Base-by-base conservation (phyloP, 2,329 filamentous ascomycete genomes). In the Ilyonectria sp. region DNA sequence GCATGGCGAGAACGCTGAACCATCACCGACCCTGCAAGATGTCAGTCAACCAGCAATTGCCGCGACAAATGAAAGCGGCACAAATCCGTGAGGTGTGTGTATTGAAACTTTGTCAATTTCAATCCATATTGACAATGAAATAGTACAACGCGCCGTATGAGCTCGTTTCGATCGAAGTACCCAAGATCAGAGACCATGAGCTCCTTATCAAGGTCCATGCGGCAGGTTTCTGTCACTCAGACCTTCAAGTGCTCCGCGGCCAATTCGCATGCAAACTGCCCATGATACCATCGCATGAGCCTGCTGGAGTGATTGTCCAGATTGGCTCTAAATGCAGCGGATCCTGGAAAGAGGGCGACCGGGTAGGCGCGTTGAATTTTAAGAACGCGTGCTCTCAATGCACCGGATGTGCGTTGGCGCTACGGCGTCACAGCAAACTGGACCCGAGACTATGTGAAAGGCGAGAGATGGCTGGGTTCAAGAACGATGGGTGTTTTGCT, bases 171-270 rank as follows among this genome's bases (percentile, higher is more conserved):
- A 67, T 60, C 19, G 62, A 67, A 15, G 60, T 74, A 0, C 79
- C 79, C 4, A 33, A 46, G 6, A 72, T 78, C 33, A 69, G 63
- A 26, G 71, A 74, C 10, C 50, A 72, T 53, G 76, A 80, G 23
- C 71, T 81, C 4, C 74, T 81, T 19, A 63, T 82, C 62, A 71
- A 72, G 31, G 69, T 81, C 49, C 68, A 78, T 33, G 80, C 79
- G 3, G 79, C 80, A 7, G 77, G 79, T 1, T 81, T 81, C 69
- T 81, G 80, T 60, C 80, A 81, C 55, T 80, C 80, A 2, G 80
- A 81, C 50, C 68, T 79, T 9, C 80, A 81, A 60, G 79, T 79
- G 9, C 63, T 79, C 1, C 75, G 78, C 9, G 79, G 80, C 10
- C 74, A 79, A 21, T 80, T 78, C 64, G 59, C 62, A 2, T 75